Evolutionary conservation across 148 eudicot species (phyloP).

Genomic region (Nyssa sinensis): DNA sequence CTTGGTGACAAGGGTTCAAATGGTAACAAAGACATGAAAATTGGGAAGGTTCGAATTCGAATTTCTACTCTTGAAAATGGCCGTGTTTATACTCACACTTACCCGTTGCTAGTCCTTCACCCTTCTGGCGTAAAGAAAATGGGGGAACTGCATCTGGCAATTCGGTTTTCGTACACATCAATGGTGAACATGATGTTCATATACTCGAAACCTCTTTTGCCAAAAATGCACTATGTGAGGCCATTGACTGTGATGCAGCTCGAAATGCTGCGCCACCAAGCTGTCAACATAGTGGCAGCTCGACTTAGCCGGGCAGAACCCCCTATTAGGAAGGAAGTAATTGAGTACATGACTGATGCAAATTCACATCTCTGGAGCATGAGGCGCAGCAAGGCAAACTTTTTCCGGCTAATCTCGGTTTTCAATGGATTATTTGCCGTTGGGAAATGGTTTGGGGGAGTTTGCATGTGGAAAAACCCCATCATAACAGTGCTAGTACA

Average conservation of each 20-base stretch:
- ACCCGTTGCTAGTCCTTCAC: constrained; percentile 75
- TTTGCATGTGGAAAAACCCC: constrained; percentile 68
- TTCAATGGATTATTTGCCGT: constrained; percentile 53
- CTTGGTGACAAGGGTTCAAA: constrained; percentile 33
- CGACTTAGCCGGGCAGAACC: constrained; percentile 81
- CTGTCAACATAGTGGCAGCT: constrained; percentile 54
- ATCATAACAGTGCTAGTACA: constrained; percentile 70
- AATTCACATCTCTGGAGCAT: constrained; percentile 87
- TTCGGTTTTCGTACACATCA: constrained; percentile 76
- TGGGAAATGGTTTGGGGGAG: constrained; percentile 68
- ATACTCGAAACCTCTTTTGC: constrained; percentile 68
- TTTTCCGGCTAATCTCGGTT: constrained; percentile 55
- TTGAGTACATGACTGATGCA: constrained; percentile 78
- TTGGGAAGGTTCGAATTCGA: constrained; percentile 76
- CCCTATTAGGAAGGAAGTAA: constrained; percentile 67
- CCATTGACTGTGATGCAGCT: constrained; percentile 58
- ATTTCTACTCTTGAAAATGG: constrained; percentile 85
- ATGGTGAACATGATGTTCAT: constrained; percentile 52
- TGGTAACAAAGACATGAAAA: constrained; percentile 38
- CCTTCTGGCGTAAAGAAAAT: constrained; percentile 84
- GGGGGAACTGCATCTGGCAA: constrained; percentile 86
- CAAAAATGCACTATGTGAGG: constrained; percentile 80
- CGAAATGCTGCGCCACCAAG: constrained; percentile 55
- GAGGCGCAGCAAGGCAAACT: constrained; percentile 88
- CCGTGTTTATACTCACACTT: constrained; percentile 76